A percentile compares a stretch with the other conserved stretches of the same genome.
phyloP scores from a whole-genome alignment of 192 early-diverging fungal species.

The Coemansia sp. region DNA sequence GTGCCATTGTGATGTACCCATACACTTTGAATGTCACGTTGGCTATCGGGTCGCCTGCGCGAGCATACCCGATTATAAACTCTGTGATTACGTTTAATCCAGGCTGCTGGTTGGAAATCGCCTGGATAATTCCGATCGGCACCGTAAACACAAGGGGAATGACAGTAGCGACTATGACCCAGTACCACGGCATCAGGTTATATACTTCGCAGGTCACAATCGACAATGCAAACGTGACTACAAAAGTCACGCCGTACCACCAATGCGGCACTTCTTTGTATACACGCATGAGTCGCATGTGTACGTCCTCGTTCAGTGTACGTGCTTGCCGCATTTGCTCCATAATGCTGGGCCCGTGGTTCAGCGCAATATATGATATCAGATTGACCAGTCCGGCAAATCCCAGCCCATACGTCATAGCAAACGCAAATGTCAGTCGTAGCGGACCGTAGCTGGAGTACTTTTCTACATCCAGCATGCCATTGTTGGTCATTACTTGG shows the following conservation, averaged over 20 bases:
- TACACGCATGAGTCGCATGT: conserved; percentile 67
- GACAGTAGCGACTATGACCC: conserved; percentile 59
- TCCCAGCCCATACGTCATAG: conserved; percentile 65
- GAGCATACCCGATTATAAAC: conserved; percentile 73
- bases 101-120: conserved; percentile 71
- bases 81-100: conserved; percentile 83
- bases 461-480: conserved; percentile 53
- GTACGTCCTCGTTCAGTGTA: conserved; percentile 66
- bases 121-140: conserved; percentile 78
- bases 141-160: conserved; percentile 65
- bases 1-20: conserved; percentile 71
- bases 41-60: conserved; percentile 75
- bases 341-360: conserved; percentile 68
- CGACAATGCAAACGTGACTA: conserved; percentile 35
- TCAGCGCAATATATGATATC: conserved; percentile 61
- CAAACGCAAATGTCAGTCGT: conserved; percentile 67
- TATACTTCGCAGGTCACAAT: conserved; percentile 50
- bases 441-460: conserved; percentile 63
- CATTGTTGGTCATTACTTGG: conserved; percentile 57
- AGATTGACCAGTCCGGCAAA: conserved; percentile 67
- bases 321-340: conserved; percentile 58
- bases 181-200: conserved; percentile 65
- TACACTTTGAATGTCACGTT: conserved; percentile 86
- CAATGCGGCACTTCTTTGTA: conserved; percentile 76
- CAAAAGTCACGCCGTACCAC: conserved; percentile 57